Evolutionary conservation across 495 filamentous ascomycete genomes (phyloP), one percentile per base, ranked within the genome.

Genomic region (Penicillium nucicola): DNA sequence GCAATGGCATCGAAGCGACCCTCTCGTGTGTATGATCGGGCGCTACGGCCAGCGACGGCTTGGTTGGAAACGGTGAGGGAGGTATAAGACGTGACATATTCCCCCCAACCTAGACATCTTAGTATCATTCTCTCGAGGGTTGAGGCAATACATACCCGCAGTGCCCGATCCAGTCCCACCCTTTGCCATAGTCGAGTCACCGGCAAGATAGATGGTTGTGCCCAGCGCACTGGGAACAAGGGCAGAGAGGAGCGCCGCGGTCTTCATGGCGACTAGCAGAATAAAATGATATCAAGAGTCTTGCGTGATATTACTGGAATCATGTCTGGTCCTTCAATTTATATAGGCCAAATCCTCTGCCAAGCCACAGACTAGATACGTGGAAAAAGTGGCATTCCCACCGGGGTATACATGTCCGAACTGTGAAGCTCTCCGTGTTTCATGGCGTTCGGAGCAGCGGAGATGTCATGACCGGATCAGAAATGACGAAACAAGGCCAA

Each of bases 11-110:
- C 54, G 71, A 86, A 86, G 22, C 79, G 81, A 42, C 75, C 76
- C 62, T 85, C 83, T 52, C 80, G 75, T 0, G 74, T 80, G 65
- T 75, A 86, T 44, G 75, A 80, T 52, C 82, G 80, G 5, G 83
- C 81, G 31, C 77, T 81, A 43, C 81, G 78, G 41, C 83, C 82
- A 8, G 67, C 76, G 22, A 84, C 68, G 35, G 82, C 83, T 44
- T 81, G 68, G 72, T 86, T 86, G 41, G 76, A 66, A 7, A 85
- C 74, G 5, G 66, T 61, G 35, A 65, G 49, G 31, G 69, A 60
- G 34, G 70, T 69, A 48, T 79, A 62, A 30, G 72, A 75, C 20
- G 65, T 46, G 33, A 86, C 68, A 56, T 82, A 84, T 45, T 79
- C 58, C 46, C 82, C 83, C 83, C 83, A 86, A 47, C 83, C 83